Evolutionary conservation across 371 early-diverging fungal genomes (phyloP).

Genomic region (Lichtheimia ramosa): DNA sequence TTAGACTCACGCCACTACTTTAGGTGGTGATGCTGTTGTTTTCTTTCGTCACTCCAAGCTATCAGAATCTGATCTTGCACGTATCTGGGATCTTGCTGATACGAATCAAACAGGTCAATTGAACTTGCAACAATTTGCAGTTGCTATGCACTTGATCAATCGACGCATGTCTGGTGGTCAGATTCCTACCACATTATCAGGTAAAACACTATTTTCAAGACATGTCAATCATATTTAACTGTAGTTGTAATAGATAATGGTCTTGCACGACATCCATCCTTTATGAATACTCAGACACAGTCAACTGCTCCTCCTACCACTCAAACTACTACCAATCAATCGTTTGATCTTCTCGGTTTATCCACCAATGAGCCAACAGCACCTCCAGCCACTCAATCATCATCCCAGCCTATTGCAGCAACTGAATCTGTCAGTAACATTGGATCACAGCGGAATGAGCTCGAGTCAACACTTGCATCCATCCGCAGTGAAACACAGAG

Average conservation of each 20-base stretch:
- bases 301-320: not conserved
- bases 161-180: conserved; percentile 49
- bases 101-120: conserved; percentile 43
- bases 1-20: too few relatives aligned
- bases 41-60: conserved; percentile 79
- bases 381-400: conserved; percentile 1
- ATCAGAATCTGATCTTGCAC: conserved; percentile 64
- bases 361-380: not conserved
- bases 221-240: not conserved
- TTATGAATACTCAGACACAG: conserved; percentile 1
- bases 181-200: conserved; percentile 29
- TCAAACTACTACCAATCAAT: not conserved
- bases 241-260: not conserved
- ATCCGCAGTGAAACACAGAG: conserved; percentile 19
- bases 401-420: conserved; percentile 2
- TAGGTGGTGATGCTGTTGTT: conserved; percentile 68
- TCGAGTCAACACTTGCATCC: conserved; percentile 16
- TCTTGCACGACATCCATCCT: conserved; percentile 5
- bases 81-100: conserved; percentile 73
- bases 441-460: conserved; percentile 6
- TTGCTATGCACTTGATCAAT: conserved; percentile 66
- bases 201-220: not conserved
- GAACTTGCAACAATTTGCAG: conserved; percentile 51
- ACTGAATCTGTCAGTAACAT: conserved; percentile 2
- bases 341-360: conserved; percentile 27